Conservation (phyloP, 2,329 filamentous ascomycete species). For the Colletotrichum aenigma region DNA sequence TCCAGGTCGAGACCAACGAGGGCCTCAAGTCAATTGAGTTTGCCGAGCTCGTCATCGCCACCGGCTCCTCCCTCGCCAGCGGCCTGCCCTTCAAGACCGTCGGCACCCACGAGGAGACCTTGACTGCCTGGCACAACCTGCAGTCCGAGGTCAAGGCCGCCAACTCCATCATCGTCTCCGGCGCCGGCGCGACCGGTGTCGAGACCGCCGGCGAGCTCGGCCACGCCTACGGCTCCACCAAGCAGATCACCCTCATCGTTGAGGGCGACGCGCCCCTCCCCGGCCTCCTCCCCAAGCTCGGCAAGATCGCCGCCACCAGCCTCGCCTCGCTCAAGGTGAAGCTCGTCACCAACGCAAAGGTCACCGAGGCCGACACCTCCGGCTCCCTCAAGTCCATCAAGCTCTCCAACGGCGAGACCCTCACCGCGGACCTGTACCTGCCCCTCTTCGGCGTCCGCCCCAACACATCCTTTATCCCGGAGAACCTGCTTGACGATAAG, state of each 20-base stretch:
- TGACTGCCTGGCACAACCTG: conserved; percentile 36
- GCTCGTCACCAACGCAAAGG: conserved; percentile 41
- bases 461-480: conserved; percentile 29
- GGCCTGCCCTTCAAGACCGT: conserved; percentile 51
- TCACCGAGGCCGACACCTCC: conserved; percentile 30
- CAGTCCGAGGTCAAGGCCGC: conserved; percentile 28
- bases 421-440: conserved; percentile 31
- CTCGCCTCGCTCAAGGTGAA: conserved; percentile 49
- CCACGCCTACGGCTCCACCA: conserved; percentile 30
- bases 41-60: conserved; percentile 59
- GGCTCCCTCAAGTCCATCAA: conserved; percentile 33
- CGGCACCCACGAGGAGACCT: conserved; percentile 47
- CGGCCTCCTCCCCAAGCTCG: conserved; percentile 31
- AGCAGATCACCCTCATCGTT: conserved; percentile 29
- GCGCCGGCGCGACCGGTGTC: conserved; percentile 40
- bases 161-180: conserved; percentile 40
- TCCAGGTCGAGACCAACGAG: conserved; percentile 42
- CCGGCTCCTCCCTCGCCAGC: conserved; percentile 50
- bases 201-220: conserved; percentile 42
- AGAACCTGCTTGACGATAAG: conserved; percentile 25
- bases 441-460: conserved; percentile 30
- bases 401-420: conserved; percentile 32
- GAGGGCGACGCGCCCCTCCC: conserved; percentile 18
- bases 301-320: conserved; percentile 39
- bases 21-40: conserved; percentile 47